Conservation (phyloP, 208 protist genomes). For the Leishmania gerbilli region DNA sequence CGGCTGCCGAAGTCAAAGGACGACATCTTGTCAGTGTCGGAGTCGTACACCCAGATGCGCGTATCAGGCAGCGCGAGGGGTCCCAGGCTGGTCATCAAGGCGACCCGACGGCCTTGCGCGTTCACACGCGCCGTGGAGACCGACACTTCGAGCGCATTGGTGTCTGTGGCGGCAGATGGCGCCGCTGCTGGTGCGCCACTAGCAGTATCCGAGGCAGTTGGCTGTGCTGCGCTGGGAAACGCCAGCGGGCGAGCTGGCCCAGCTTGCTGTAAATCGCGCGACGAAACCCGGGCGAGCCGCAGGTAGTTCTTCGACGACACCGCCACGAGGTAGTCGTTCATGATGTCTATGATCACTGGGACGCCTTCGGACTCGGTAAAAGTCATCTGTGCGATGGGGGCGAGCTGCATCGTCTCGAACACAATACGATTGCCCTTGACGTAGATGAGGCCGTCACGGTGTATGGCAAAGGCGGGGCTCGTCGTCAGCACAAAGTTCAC, state of each 20-base stretch:
- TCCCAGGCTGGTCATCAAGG: slow-evolving; percentile 71
- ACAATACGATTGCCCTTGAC: slow-evolving; percentile 78
- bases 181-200: slow-evolving; percentile 18
- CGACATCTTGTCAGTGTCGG: slow-evolving; percentile 83
- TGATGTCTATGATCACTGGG: slow-evolving; percentile 85
- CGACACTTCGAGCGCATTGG: slow-evolving; percentile 27
- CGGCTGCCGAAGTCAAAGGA: slow-evolving; percentile 79
- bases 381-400: slow-evolving; percentile 75
- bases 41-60: slow-evolving; percentile 90
- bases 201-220: not conserved
- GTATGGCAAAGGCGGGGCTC: slow-evolving; percentile 81
- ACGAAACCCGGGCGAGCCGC: slow-evolving; percentile 66
- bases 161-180: slow-evolving; percentile 1
- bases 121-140: slow-evolving; percentile 75
- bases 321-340: slow-evolving; percentile 88
- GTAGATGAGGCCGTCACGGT: slow-evolving; percentile 87
- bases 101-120: slow-evolving; percentile 79
- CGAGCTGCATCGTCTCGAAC: slow-evolving; percentile 80
- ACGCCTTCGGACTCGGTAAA: slow-evolving; percentile 88
- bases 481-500: slow-evolving; percentile 74
- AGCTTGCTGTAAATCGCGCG: slow-evolving; percentile 66
- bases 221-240: slow-evolving; percentile 19
- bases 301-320: slow-evolving; percentile 86
- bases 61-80: slow-evolving; percentile 57
- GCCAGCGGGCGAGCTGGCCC: slow-evolving; percentile 71